Percentiles rank a stretch among this genome's conserved stretches.
These are phyloP conservation scores for Gossypium davidsonii DNA, from an alignment of 441 rosid genomes.

Conservation along the genomic window DNA sequence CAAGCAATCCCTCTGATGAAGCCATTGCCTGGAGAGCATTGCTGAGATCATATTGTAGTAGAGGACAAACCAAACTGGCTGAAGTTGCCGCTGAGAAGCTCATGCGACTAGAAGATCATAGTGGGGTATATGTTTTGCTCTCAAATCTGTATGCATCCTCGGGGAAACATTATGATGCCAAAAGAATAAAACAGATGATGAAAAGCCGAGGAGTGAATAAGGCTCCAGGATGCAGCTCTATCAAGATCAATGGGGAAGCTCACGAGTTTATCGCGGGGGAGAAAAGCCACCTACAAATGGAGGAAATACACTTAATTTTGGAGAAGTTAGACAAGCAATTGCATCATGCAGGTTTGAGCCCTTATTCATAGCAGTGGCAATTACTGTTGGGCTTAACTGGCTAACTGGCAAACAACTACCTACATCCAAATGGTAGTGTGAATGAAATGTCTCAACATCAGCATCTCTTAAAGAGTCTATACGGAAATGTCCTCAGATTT, in stretches of 20 bases:
- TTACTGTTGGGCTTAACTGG: background rate
- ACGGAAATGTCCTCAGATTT: background rate
- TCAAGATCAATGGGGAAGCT: conserved; percentile 38
- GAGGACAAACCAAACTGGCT: conserved; percentile 29
- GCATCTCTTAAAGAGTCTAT: background rate
- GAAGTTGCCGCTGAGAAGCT: conserved; percentile 42
- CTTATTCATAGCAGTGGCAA: background rate
- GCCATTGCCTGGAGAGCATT: conserved; percentile 49
- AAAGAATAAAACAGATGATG: conserved; percentile 47
- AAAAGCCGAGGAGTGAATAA: conserved; percentile 54
- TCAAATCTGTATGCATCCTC: conserved; percentile 48
- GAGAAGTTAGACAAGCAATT: conserved; percentile 26
- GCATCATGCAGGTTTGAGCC: background rate
- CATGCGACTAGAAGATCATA: conserved; percentile 33
- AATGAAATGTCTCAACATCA: background rate
- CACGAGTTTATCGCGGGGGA: conserved; percentile 54
- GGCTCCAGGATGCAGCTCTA: conserved; percentile 59
- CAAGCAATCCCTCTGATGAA: conserved; percentile 30
- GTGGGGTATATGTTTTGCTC: conserved; percentile 39
- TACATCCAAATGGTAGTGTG: background rate
- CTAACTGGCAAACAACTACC: background rate
- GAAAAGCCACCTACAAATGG: conserved; percentile 33
- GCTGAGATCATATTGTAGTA: conserved; percentile 30
- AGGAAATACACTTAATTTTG: conserved; percentile 31
- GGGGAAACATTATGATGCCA: conserved; percentile 44